These are phyloP conservation scores for Globisporangium splendens DNA, from an alignment of 352 stramenopile genomes.

Conservation along the genomic window DNA sequence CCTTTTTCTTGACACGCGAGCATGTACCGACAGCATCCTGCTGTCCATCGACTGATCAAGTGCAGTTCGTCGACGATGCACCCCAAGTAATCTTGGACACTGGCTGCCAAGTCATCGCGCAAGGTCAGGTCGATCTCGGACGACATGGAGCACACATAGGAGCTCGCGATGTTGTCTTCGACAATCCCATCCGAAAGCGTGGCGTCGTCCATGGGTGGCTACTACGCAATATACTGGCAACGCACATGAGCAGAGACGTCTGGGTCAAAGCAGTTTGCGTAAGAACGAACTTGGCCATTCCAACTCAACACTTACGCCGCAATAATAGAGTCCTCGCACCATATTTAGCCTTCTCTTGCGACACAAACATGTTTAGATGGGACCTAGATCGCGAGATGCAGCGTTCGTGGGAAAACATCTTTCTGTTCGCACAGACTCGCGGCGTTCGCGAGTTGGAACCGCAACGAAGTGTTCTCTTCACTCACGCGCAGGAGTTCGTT, in stretches of 20 bases:
- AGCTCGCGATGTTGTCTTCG: conserved; percentile 6
- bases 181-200: background rate
- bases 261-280: too few relatives aligned
- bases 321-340: too few relatives aligned
- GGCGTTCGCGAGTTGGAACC: conserved; percentile 24
- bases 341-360: background rate
- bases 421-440: conserved; percentile 14
- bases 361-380: too few relatives aligned
- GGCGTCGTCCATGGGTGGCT: too few relatives aligned
- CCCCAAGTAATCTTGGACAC: conserved; percentile 40
- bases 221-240: too few relatives aligned
- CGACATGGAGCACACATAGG: conserved; percentile 32
- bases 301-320: too few relatives aligned
- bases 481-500: conserved; percentile 54
- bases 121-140: conserved; percentile 33
- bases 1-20: conserved; percentile 7
- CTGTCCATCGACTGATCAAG: conserved; percentile 40
- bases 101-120: conserved; percentile 25
- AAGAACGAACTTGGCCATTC: too few relatives aligned
- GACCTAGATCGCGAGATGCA: conserved; percentile 26
- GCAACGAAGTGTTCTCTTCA: conserved; percentile 52
- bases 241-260: too few relatives aligned
- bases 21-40: conserved; percentile 14
- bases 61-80: conserved; percentile 56
- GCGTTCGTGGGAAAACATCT: conserved; percentile 23